A percentile compares a stretch with the other conserved stretches of the same genome.
Evolutionary conservation across 805 yeast species (phyloP).

Genomic region (Ogataea salicorniae): DNA sequence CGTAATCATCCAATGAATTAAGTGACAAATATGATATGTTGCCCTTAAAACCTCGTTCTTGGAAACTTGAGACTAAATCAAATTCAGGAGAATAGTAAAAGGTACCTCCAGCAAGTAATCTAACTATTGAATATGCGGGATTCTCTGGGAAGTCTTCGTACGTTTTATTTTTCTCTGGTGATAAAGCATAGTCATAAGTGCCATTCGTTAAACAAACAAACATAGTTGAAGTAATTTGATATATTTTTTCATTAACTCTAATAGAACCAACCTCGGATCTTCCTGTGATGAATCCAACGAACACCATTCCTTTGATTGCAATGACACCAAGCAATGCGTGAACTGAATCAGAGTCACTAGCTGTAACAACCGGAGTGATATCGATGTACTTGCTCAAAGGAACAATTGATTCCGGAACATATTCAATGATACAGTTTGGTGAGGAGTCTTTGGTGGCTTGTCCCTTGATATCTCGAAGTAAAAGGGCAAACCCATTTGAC

Average conservation of each 20-base stretch:
- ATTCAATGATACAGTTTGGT: conserved; percentile 49
- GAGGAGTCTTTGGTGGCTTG: conserved; percentile 20
- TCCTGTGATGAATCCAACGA: conserved; percentile 54
- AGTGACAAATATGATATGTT: conserved; percentile 15
- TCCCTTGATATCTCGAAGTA: conserved; percentile 44
- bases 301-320: conserved; percentile 47
- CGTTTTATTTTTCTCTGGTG: conserved; percentile 11
- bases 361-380: conserved; percentile 28
- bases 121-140: conserved; percentile 42
- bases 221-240: conserved; percentile 52
- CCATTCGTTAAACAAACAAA: conserved; percentile 60
- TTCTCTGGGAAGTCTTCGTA: conserved; percentile 19
- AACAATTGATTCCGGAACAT: conserved; percentile 38
- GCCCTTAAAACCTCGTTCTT: conserved; percentile 36
- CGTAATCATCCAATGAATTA: conserved; percentile 36
- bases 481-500: conserved; percentile 52
- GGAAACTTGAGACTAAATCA: conserved; percentile 41
- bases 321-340: conserved; percentile 62
- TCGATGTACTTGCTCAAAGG: conserved; percentile 40
- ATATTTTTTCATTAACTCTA: conserved; percentile 46
- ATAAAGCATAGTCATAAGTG: conserved; percentile 39
- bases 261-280: conserved; percentile 56
- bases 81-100: conserved; percentile 45
- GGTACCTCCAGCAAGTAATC: conserved; percentile 40
- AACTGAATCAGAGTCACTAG: conserved; percentile 6